Evolutionary conservation across 306 rosid species (phyloP), one percentile per base, ranked within the genome.

Genomic region (Boehmeria nivea): DNA sequence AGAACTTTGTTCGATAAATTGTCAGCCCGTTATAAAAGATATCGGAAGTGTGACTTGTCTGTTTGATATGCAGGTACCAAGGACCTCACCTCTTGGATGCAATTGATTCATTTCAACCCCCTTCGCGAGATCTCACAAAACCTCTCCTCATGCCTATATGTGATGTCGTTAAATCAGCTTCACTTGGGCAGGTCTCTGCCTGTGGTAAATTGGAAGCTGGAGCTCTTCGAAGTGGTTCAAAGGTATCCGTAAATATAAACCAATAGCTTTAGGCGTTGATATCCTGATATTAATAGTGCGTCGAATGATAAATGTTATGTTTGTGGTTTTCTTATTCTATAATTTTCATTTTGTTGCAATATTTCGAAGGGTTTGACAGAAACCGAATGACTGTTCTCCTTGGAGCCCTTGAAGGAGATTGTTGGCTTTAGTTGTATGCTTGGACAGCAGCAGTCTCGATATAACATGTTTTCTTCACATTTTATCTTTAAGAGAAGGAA

Each of bases 151-250:
- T 91, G 96, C 99, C 99, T 6, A 70, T 91, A 76, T 91, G 99
- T 51, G 99, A 91, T 66, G 87, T 81, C 56, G 67, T 87, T 57
- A 85, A 78, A 72, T 74, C 80, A 54, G 50, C 79, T 19, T 60
- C 81, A 21, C 71, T 82, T 28, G 96, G 95, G 21, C 96, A 84
- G 72, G 85, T 82, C 43, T 84, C 93, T 67, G 96, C 94, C 55
- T 76, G 82, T 70, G 98, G 98, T 63, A 91, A 91, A 73, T 66
- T 91, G 69, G 98, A 84, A 82, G 87, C 98, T 34, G 98, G 98
- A 65, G 99, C 99, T 76, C 84, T 91, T 78, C 78, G 79, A 25
- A 75, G 49, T 71, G 99, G 99, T 69, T 76, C 81, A 17, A 91
- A 87, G 96, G 99, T 91, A 80, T 36, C 40, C 42, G 38, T 59